phyloP scores from a whole-genome alignment of 208 protist species.

The Novymonas esmeraldas region DNA sequence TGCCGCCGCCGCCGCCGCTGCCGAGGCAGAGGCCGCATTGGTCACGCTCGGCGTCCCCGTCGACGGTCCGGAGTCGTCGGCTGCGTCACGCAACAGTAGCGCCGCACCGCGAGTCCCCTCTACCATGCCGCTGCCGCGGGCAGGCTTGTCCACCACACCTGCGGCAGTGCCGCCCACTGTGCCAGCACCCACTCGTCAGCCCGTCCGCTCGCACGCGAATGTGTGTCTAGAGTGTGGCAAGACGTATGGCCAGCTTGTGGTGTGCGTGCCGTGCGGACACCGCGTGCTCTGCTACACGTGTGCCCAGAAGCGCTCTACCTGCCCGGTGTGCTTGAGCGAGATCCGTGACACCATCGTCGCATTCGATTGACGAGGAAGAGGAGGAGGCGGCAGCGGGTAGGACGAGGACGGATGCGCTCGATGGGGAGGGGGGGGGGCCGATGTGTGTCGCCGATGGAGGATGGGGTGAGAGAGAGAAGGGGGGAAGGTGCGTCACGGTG shows the following conservation, averaged over 20 bases:
- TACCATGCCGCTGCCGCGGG: neutral
- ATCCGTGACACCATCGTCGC: conserved; percentile 36
- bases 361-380: conserved; percentile 34
- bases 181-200: too few species aligned
- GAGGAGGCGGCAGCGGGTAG: too few species aligned
- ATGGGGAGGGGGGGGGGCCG: too few species aligned
- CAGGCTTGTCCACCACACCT: neutral
- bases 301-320: conserved; percentile 54
- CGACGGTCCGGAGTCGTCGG: neutral
- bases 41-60: neutral
- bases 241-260: conserved; percentile 42
- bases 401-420: too few species aligned
- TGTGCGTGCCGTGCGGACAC: conserved; percentile 82
- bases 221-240: conserved; percentile 49
- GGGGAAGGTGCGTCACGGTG: too few species aligned
- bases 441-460: too few species aligned
- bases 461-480: too few species aligned
- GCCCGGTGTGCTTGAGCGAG: conserved; percentile 73
- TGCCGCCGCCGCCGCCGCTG: neutral
- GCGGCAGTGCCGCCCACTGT: neutral
- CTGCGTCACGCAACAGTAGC: neutral
- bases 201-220: conserved; percentile 14
- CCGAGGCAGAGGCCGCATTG: neutral
- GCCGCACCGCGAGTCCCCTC: neutral
- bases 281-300: conserved; percentile 76